Evolutionary conservation across 331 rosid genomes (phyloP).

Genomic region (Prunus yedoensis): DNA sequence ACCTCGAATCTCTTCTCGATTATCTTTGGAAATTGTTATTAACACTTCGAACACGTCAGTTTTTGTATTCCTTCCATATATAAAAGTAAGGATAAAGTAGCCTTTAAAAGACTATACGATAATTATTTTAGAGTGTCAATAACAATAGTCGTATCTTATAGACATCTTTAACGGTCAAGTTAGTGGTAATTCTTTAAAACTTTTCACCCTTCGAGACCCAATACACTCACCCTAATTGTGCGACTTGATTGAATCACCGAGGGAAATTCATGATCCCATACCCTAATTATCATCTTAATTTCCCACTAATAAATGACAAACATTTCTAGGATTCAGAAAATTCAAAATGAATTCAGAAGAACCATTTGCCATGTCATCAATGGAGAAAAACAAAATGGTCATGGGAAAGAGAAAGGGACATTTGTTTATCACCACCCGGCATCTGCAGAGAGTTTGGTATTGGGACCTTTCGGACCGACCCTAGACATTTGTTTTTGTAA

Average conservation of each 20-base stretch:
- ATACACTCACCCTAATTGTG: background rate
- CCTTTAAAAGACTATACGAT: no score
- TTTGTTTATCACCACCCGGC: slow-evolving; percentile 17
- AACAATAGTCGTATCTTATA: no score
- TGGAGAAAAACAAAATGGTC: background rate
- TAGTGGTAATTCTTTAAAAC: no score
- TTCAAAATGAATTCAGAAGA: background rate
- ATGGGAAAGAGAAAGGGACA: background rate
- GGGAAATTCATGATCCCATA: background rate
- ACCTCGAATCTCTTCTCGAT: no score
- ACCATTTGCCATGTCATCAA: background rate
- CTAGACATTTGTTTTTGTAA: no score
- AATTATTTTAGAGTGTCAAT: no score
- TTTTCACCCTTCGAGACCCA: no score
- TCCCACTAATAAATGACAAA: background rate
- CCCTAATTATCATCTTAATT: background rate
- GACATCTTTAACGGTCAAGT: no score
- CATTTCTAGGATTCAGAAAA: background rate
- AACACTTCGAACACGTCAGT: no score
- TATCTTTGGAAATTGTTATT: no score
- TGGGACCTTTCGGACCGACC: background rate
- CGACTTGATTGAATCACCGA: background rate
- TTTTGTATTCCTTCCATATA: no score
- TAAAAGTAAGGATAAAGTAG: no score
- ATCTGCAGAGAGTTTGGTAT: slow-evolving; percentile 4